Conservation (phyloP, 768 basidiomycete genomes). For the Cystofilobasidium capitatum region DNA sequence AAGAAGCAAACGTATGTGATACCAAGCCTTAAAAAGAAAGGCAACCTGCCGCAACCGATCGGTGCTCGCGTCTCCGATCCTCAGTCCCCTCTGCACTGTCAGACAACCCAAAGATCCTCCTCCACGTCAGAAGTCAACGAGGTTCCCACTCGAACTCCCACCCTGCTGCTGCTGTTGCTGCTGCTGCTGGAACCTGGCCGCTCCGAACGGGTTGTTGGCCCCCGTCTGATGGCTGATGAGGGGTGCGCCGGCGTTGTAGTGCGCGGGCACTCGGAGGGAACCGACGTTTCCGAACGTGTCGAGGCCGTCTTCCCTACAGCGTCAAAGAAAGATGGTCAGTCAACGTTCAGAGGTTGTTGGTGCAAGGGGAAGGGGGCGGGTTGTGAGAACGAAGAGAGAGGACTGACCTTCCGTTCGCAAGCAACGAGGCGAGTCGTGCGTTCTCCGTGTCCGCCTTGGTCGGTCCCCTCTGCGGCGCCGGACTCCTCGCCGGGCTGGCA, state of each 20-base stretch:
- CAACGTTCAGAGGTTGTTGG: not conserved
- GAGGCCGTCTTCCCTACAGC: slow-evolving; percentile 64
- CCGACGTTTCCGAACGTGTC: slow-evolving; percentile 95
- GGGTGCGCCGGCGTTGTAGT: slow-evolving; percentile 34
- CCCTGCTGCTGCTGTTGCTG: slow-evolving; percentile 45
- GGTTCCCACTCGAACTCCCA: slow-evolving; percentile 44
- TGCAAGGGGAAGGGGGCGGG: not conserved
- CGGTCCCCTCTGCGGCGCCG: slow-evolving; percentile 35
- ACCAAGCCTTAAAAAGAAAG: too few relatives aligned
- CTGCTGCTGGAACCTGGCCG: slow-evolving; percentile 41
- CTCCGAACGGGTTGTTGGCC: slow-evolving; percentile 39
- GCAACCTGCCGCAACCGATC: too few relatives aligned
- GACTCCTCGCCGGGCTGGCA: slow-evolving; percentile 44
- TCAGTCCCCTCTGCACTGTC: too few relatives aligned
- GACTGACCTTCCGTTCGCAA: slow-evolving; percentile 54
- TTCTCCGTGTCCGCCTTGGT: slow-evolving; percentile 56
- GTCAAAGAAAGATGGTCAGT: not conserved
- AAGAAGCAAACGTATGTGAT: too few relatives aligned
- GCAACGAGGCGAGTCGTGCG: slow-evolving; percentile 62
- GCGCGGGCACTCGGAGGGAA: slow-evolving; percentile 53
- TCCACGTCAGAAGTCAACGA: slow-evolving; percentile 25
- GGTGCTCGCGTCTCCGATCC: too few relatives aligned
- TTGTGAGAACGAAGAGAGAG: not conserved
- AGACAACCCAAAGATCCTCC: not conserved
- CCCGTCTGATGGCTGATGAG: slow-evolving; percentile 37